Conservation (phyloP, 1,284 basidiomycete species). For the Cutaneotrichosporon mucoides region DNA sequence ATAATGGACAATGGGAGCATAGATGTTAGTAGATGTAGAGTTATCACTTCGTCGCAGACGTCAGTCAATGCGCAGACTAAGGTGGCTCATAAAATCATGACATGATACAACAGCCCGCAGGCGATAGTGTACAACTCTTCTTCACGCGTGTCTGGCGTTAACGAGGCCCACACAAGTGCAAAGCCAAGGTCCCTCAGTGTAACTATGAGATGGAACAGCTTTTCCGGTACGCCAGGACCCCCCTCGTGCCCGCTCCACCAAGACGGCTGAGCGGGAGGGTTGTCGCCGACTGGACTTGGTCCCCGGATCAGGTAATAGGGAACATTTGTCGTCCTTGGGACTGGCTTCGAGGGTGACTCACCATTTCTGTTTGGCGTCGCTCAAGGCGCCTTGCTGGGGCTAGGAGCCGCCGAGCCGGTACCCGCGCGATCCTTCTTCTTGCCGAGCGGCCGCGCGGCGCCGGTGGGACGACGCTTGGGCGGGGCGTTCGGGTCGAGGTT, state of each 20-base stretch:
- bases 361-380: background rate
- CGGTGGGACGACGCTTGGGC: conserved; percentile 6
- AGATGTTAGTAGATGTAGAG: no score
- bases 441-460: background rate
- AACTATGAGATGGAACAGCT: conserved; percentile 47
- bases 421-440: conserved; percentile 11
- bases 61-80: no score
- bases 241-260: conserved; percentile 26
- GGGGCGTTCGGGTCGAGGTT: conserved; percentile 19
- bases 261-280: conserved; percentile 28
- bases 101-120: background rate
- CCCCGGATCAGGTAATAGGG: conserved; percentile 26
- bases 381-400: conserved; percentile 9
- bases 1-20: no score
- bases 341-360: conserved; percentile 2
- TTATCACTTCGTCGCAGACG: no score
- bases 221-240: conserved; percentile 33
- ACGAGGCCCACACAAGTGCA: background rate
- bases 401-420: conserved; percentile 8
- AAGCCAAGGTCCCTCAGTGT: conserved; percentile 41
- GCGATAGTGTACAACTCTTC: background rate
- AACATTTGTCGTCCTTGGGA: conserved; percentile 25
- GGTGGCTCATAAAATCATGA: background rate
- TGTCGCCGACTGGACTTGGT: conserved; percentile 14
- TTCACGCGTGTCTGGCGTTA: background rate